phyloP scores from a whole-genome alignment of 192 early-diverging fungal genomes.

The Lobosporangium transversale region DNA sequence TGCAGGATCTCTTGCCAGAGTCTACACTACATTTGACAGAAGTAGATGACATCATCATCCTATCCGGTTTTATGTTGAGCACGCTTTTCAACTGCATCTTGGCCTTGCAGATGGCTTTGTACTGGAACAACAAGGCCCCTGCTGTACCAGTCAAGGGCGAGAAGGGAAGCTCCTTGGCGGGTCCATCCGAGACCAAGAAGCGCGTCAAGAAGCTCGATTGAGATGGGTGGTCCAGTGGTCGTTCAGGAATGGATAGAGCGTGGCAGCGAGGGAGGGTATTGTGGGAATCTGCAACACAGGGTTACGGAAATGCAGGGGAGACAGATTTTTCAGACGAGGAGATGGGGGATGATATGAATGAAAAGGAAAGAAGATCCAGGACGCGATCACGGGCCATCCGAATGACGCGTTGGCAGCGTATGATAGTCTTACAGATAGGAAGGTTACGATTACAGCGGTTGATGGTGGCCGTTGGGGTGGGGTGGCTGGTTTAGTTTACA shows the following conservation, averaged over 20 bases:
- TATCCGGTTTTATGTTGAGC: conserved; percentile 75
- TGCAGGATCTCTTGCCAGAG: conserved; percentile 84
- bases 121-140: conserved; percentile 70
- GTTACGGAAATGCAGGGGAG: not conserved
- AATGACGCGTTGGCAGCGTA: conserved; percentile 23
- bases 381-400: conserved; percentile 40
- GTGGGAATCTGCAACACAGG: conserved; percentile 11
- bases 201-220: conserved; percentile 50
- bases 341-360: conserved; percentile 2
- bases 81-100: conserved; percentile 81
- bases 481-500: conserved; percentile 30
- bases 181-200: conserved; percentile 40
- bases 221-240: conserved; percentile 52
- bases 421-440: conserved; percentile 34
- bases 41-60: conserved; percentile 83
- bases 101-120: conserved; percentile 79
- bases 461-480: conserved; percentile 12
- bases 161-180: conserved; percentile 5
- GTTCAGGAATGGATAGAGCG: conserved; percentile 31
- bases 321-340: conserved; percentile 4
- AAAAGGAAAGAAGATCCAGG: conserved; percentile 28
- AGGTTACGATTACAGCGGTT: conserved; percentile 16
- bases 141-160: conserved; percentile 16
- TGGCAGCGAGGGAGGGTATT: conserved; percentile 25
- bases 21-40: conserved; percentile 95